Base-by-base conservation (phyloP, 1,284 basidiomycete species). In the Pterula multifida region DNA sequence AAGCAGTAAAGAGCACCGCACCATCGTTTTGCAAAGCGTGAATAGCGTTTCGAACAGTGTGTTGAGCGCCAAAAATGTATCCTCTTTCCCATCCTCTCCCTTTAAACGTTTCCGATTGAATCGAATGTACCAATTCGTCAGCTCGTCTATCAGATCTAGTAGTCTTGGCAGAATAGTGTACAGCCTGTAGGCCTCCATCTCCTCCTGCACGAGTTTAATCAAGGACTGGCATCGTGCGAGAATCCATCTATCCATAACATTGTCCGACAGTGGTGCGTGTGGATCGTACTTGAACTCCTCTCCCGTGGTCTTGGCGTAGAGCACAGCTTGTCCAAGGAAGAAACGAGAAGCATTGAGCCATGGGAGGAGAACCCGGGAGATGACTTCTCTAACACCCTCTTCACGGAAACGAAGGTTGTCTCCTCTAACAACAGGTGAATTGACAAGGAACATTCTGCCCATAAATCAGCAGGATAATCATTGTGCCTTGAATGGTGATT, bases 61-160 rank as follows among this genome's bases (percentile, higher is more conserved):
- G 67, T 98, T 97, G 61, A 99, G 74, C 11, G 95, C 96, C 11
- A 84, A 71, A 15, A 85, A 63, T 6, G 94, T 95, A 62, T 98
- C 95, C 59, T 93, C 86, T 52, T 78, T 72, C 3, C 95, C 90
- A 60, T 91, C 88, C 65, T 96, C 90, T 46, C 96, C 96, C 75
- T 99, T 99, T 53, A 99, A 72, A 25, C 96, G 80, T 57, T 85
- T 85, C 52, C 96, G 84, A 69, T 98, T 99, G 76, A 98, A 98
- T 50, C 96, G 92, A 61, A 98, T 98, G 69, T 99, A 98, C 94
- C 95, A 98, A 66, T 99, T 99, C 46, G 96, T 99, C 53, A 98
- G 75, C 67, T 98, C 96, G 58, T 96, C 91, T 45, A 99, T 79
- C 54, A 98, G 81, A 56, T 90, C 88, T 52, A 98, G 74, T 50